A percentile compares a stretch with the other conserved stretches of the same genome.
phyloP scores from a whole-genome alignment of 257 asterid species.

The Solanum lycopersicoides region DNA sequence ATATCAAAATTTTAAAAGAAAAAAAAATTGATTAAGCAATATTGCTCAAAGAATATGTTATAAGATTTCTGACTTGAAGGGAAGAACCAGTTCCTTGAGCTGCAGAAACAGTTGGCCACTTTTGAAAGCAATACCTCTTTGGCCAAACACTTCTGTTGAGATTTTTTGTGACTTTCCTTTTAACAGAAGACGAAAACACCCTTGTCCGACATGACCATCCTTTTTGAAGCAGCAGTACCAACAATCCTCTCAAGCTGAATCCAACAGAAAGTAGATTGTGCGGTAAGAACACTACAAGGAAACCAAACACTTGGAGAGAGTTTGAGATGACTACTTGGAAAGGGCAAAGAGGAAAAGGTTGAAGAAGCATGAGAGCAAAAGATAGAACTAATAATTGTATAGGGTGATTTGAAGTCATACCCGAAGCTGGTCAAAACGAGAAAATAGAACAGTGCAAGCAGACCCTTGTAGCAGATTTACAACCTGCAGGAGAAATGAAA shows the following conservation, averaged over 20 bases:
- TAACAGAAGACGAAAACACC: conserved; percentile 66
- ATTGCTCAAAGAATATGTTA: not conserved
- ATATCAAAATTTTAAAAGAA: not conserved
- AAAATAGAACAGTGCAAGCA: conserved; percentile 76
- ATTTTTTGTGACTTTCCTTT: not conserved
- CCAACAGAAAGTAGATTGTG: not conserved
- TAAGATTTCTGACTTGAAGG: not conserved
- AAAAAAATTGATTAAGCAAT: not conserved
- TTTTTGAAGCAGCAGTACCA: conserved; percentile 67
- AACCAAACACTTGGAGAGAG: not conserved
- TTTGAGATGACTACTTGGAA: not conserved
- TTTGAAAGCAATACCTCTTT: not conserved
- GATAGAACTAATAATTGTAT: not conserved
- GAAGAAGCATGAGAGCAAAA: not conserved
- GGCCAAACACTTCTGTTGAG: not conserved
- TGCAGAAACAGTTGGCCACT: not conserved
- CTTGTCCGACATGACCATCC: conserved; percentile 76
- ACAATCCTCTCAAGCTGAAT: conserved; percentile 82
- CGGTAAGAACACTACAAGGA: not conserved
- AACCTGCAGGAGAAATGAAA: conserved; percentile 42
- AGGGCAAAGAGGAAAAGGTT: not conserved
- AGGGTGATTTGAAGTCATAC: conserved; percentile 23
- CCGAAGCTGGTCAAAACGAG: conserved; percentile 74
- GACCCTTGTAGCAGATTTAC: conserved; percentile 78
- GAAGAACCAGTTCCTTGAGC: not conserved